phyloP scores from a whole-genome alignment of 2,329 filamentous ascomycete species.

The Epichloe sp. region DNA sequence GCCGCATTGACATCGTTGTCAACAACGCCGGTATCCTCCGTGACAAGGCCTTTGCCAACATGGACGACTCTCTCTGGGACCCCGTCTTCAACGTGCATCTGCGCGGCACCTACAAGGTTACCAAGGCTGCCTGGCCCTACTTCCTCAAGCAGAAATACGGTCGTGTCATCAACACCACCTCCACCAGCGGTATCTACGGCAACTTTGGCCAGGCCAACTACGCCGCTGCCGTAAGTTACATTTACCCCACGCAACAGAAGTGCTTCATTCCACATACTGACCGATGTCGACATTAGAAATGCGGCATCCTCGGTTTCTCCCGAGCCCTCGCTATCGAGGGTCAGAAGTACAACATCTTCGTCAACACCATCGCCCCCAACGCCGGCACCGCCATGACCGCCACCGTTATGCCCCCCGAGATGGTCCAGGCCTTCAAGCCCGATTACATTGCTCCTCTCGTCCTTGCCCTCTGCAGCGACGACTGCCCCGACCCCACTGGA shows the following conservation, averaged over 20 bases:
- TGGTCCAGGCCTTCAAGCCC: conserved; percentile 98
- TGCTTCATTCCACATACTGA: neutral
- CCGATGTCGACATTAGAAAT: conserved; percentile 43
- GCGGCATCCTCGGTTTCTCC: conserved; percentile 89
- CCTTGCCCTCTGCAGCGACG: conserved; percentile 71
- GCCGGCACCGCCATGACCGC: conserved; percentile 92
- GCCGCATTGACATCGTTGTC: conserved; percentile 85
- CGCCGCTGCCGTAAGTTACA: conserved; percentile 58
- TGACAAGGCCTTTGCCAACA: conserved; percentile 96
- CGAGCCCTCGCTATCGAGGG: conserved; percentile 87
- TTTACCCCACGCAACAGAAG: too few species aligned
- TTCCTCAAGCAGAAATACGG: conserved; percentile 99
- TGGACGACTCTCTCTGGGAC: conserved; percentile 91
- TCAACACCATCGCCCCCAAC: conserved; percentile 97
- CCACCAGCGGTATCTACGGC: conserved; percentile 93
- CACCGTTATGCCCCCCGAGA: conserved; percentile 93
- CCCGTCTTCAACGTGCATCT: conserved; percentile 86
- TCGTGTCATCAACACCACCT: conserved; percentile 91
- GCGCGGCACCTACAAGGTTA: conserved; percentile 88
- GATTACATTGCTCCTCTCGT: conserved; percentile 95
- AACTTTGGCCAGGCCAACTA: conserved; percentile 99
- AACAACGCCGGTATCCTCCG: conserved; percentile 98
- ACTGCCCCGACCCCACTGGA: conserved; percentile 73
- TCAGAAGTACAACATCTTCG: conserved; percentile 92
- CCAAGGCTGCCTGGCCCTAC: conserved; percentile 95